Base-by-base conservation (phyloP, 2,329 filamentous ascomycete genomes). In the Fusarium sambucinum region DNA sequence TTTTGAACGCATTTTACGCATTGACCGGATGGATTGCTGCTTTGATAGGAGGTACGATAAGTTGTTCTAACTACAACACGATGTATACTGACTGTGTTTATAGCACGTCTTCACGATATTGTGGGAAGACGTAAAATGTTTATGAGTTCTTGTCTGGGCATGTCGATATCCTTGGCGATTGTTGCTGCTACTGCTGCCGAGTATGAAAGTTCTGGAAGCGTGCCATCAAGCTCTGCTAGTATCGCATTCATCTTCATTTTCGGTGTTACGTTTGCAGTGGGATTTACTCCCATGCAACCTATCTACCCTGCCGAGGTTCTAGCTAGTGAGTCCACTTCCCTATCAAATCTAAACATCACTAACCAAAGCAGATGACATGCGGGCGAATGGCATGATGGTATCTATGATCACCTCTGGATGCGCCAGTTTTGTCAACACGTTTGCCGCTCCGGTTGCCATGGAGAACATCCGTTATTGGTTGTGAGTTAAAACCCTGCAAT, bases 301-400 rank as follows among this genome's bases (percentile, higher is more conserved):
- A 62, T 62, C 1, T 62, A 62, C 4, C 59, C 59, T 17, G 59
- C 59, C 1, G 59, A 62, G 11, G 47, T 59, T 3, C 16, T 60
- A 9, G 44, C 58, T 6, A 60, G 58, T 60, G 35, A 19, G 35
- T 37, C 7, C 7, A 7, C 4, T 37, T 19, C 32, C 8, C 3
- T 32, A 7, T 3, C 1, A 4, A 37, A 11, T 37, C n/a, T 6
- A 2, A 12, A 19, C 1, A 11, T 44, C 1, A 10, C 52, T 60
- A 4, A 60, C 53, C 3, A 2, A 14, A 13, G 0, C 11, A 62
- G 59, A 62, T 8, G 67, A 70, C n/a, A 71, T 71, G 68, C 53
- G 69, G 21, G 64, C 69, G 8, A 70, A 68, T 10, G 69, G 65
- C 1, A 70, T 70, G 67, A 68, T 68, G 67, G 12, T 70, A 3